Evolutionary conservation across 1,284 basidiomycete genomes (phyloP).

Genomic region (Abortiporus biennis): DNA sequence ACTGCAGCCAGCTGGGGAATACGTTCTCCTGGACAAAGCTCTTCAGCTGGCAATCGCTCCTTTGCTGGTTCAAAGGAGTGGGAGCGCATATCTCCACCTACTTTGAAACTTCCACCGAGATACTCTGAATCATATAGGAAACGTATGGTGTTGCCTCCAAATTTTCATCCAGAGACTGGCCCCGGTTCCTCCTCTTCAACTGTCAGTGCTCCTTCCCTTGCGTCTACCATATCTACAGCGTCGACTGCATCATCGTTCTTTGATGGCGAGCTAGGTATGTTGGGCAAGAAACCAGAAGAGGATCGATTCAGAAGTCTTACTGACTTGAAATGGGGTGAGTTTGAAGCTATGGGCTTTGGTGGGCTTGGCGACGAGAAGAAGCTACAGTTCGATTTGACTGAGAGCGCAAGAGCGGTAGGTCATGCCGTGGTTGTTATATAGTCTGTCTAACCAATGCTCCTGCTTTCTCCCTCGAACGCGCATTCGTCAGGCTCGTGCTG

Average conservation of each 20-base stretch:
- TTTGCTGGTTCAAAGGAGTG: conserved; percentile 63
- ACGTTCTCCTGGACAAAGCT: conserved; percentile 23
- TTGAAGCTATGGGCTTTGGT: conserved; percentile 77
- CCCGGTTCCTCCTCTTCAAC: conserved; percentile 19
- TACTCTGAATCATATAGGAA: conserved; percentile 71
- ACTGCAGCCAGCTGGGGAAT: conserved; percentile 67
- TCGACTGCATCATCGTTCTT: conserved; percentile 25
- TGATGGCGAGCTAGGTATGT: conserved; percentile 25
- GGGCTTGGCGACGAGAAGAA: conserved; percentile 53
- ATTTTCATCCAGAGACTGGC: conserved; percentile 49
- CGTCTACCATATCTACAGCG: conserved; percentile 24
- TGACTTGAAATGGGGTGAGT: conserved; percentile 85
- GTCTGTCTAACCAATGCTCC: conserved; percentile 3
- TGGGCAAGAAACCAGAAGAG: conserved; percentile 35
- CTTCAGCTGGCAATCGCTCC: conserved; percentile 29
- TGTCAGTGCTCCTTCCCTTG: conserved; percentile 20
- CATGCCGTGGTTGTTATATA: not conserved
- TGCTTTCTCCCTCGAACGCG: not conserved
- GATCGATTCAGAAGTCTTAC: conserved; percentile 75
- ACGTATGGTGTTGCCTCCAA: conserved; percentile 57
- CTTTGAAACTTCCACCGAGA: conserved; percentile 45
- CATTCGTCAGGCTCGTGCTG: conserved; percentile 49
- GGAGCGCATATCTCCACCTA: conserved; percentile 58
- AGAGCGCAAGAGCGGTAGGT: conserved; percentile 75
- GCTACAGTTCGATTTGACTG: conserved; percentile 82